Conservation (phyloP, 1,139 yeast species). For the Sugiyamaella neomexicana region DNA sequence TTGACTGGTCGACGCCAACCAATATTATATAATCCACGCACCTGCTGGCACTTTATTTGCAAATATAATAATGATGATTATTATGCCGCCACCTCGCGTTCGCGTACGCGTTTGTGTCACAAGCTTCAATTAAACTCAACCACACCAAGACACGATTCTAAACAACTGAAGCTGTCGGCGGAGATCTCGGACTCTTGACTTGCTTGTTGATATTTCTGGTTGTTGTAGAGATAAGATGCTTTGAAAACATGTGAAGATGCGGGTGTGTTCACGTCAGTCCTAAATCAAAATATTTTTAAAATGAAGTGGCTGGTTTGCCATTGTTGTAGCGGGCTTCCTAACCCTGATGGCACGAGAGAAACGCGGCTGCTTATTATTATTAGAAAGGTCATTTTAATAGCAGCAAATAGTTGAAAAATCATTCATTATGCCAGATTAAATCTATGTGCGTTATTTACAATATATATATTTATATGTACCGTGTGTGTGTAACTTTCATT, state of each 20-base stretch:
- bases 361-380: too few relatives aligned
- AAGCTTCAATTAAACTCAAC: not conserved
- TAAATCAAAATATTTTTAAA: not conserved
- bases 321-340: conserved; percentile 1
- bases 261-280: not conserved
- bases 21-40: not conserved
- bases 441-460: conserved; percentile 7
- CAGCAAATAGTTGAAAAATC: too few relatives aligned
- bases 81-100: conserved; percentile 1
- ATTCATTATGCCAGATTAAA: not conserved
- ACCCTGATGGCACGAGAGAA: not conserved
- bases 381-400: too few relatives aligned
- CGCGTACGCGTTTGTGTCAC: conserved; percentile 6
- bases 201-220: not conserved
- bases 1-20: too few relatives aligned
- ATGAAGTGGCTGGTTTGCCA: conserved; percentile 1
- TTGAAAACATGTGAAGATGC: not conserved
- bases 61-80: not conserved
- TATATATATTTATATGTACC: too few relatives aligned
- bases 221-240: not conserved
- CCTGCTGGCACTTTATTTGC: not conserved
- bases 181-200: too few relatives aligned
- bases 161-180: not conserved
- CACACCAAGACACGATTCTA: not conserved
- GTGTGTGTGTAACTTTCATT: conserved; percentile 7